Evolutionary conservation across 208 protist species (phyloP).

Genomic region (Leishmania martiniquensis): DNA sequence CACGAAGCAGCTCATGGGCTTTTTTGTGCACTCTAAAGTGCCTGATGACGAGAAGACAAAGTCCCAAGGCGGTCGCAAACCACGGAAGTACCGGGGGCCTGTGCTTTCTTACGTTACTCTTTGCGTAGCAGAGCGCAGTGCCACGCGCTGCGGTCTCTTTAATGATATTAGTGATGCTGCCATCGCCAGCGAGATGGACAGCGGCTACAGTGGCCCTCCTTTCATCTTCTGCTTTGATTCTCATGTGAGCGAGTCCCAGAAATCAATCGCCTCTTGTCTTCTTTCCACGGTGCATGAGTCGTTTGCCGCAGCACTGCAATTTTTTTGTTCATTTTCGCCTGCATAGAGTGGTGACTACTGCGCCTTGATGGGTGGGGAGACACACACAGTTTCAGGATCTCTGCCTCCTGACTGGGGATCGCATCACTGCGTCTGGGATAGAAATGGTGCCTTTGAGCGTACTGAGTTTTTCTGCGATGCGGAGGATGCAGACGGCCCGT

Average conservation of each 20-base stretch:
- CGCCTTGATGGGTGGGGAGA: background rate
- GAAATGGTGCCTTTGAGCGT: conserved; percentile 4
- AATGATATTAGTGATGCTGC: background rate
- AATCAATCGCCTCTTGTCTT: background rate
- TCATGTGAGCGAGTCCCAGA: too few species aligned
- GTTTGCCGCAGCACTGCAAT: background rate
- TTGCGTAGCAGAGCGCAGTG: background rate
- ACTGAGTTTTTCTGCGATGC: conserved; percentile 10
- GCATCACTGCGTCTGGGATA: background rate
- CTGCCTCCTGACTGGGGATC: background rate
- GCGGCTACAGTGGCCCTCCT: background rate
- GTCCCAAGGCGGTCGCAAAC: background rate
- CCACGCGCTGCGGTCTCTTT: background rate
- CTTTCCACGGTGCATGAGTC: background rate
- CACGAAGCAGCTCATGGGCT: background rate
- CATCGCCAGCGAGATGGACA: background rate
- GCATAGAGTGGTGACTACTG: background rate
- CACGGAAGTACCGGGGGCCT: too few species aligned
- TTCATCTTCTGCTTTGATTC: background rate
- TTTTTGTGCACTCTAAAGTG: background rate
- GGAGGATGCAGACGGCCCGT: background rate
- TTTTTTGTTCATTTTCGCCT: background rate
- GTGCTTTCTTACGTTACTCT: too few species aligned
- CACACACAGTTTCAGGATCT: background rate
- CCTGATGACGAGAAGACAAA: background rate